phyloP scores from a whole-genome alignment of 208 protist species.

The Wallacemonas sp. region DNA sequence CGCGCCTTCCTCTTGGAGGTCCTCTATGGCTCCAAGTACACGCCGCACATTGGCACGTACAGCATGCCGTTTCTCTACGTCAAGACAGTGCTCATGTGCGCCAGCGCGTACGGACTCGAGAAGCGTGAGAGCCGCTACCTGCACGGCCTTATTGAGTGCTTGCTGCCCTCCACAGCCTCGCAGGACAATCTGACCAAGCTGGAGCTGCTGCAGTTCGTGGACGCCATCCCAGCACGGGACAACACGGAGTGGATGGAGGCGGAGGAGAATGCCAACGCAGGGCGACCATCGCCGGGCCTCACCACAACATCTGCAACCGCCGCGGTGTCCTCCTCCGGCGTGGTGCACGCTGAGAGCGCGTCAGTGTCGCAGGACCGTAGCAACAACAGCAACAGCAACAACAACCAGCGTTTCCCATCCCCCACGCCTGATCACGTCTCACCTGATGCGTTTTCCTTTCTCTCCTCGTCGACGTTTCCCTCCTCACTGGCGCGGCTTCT shows the following conservation, averaged over 20 bases:
- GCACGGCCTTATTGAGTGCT: constrained; percentile 56
- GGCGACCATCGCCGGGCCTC: neutral
- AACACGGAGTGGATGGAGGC: constrained; percentile 1
- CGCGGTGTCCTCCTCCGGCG: neutral
- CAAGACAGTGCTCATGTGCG: constrained; percentile 71
- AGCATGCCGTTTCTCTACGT: constrained; percentile 74
- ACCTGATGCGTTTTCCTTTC: constrained; percentile 26
- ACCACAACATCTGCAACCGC: no score
- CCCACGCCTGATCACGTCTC: neutral
- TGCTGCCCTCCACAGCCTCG: constrained; percentile 42
- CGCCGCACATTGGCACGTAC: constrained; percentile 64
- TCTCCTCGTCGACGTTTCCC: constrained; percentile 47
- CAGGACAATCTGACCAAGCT: constrained; percentile 55
- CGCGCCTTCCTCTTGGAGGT: constrained; percentile 63
- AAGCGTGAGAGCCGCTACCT: constrained; percentile 48
- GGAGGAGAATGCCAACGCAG: neutral
- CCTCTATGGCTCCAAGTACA: constrained; percentile 83
- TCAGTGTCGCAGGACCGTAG: neutral
- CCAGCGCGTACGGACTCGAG: constrained; percentile 32
- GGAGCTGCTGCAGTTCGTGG: constrained; percentile 66
- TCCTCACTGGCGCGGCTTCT: constrained; percentile 51
- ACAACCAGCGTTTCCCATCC: neutral
- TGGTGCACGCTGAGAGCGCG: neutral
- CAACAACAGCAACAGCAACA: neutral
- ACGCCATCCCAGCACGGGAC: constrained; percentile 31